Evolutionary conservation across 2,329 filamentous ascomycete species (phyloP), one percentile per base, ranked within the genome.

Genomic region (Colletotrichum theobromicola): DNA sequence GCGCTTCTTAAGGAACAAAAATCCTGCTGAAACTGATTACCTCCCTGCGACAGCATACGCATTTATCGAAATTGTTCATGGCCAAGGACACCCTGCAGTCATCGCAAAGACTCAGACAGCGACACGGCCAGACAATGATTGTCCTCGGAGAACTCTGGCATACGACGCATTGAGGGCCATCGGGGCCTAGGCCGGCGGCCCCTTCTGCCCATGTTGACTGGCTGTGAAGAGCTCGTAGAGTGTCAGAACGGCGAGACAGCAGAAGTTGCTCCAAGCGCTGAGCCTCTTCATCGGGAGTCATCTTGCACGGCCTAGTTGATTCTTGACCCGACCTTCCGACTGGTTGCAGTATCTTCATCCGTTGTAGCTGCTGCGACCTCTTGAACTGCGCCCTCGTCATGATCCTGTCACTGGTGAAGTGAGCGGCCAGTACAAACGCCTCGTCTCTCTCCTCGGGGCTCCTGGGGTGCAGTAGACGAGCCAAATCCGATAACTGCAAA

Each of bases 11-110:
- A 35, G 97, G 97, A 53, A 98, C 95, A 87, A 94, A 99, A 75
- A 99, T 92, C 78, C 95, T 91, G 78, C 95, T 96, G 83, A 98
- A 98, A 69, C 96, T 97, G 70, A 92, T 91, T 34, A 98, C 95
- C 79, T 97, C 94, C 71, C 95, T 91, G 65, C 97, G 90, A 83
- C 97, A 98, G 80, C 96, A 98, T 50, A 98, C 96, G 82, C 97
- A 99, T 81, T 95, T 97, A 77, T 96, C 95, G 82, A 98, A 98
- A 82, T 98, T 98, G 82, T 98, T 97, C 92, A 98, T 96, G 5
- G 97, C 97, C 76, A 98, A 88, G 57, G 95, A 96, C 42, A 98
- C 94, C 35, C 97, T 90, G 82, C 97, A 98, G 78, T 98, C 97
- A 82, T 99, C 97, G 82, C 97, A 98, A 15, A 98, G 89, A 78